These are phyloP conservation scores for Solanum bulbocastanum DNA, from an alignment of 257 asterid genomes.

Conservation along the genomic window DNA sequence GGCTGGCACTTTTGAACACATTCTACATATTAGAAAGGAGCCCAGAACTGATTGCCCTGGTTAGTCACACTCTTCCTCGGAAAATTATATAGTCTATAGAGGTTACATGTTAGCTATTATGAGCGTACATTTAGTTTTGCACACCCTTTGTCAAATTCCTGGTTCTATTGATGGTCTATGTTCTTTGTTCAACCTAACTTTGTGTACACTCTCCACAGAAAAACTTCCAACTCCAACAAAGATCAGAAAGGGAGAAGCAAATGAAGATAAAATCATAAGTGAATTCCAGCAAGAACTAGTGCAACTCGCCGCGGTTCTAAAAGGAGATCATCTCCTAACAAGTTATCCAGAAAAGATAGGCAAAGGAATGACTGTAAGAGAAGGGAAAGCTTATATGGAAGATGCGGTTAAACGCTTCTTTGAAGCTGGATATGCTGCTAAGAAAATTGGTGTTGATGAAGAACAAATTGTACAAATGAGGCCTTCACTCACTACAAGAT, in stretches of 20 bases:
- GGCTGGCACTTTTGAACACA: conserved; percentile 74
- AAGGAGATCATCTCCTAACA: conserved; percentile 59
- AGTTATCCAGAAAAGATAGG: conserved; percentile 35
- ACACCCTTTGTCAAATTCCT: not conserved
- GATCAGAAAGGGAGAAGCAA: conserved; percentile 53
- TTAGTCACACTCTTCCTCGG: conserved; percentile 2
- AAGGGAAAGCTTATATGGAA: conserved; percentile 59
- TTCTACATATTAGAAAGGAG: conserved; percentile 27
- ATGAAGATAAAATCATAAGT: conserved; percentile 54
- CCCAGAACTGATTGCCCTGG: conserved; percentile 94
- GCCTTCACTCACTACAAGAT: conserved; percentile 67
- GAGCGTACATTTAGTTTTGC: not conserved
- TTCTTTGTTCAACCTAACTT: not conserved
- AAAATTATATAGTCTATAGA: not conserved
- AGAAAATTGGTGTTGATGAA: conserved; percentile 43
- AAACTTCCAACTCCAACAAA: conserved; percentile 49
- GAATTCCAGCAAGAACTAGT: conserved; percentile 80
- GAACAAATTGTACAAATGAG: conserved; percentile 69
- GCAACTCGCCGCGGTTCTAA: conserved; percentile 75
- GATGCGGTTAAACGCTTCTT: conserved; percentile 54
- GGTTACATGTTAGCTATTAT: not conserved
- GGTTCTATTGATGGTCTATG: not conserved
- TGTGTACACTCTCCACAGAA: conserved; percentile 11
- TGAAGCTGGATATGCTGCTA: conserved; percentile 63
- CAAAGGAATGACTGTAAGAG: conserved; percentile 48